Evolutionary conservation across 148 eudicot genomes (phyloP), one percentile per base, ranked within the genome.

Genomic region (Fagopyrum homotropicum): DNA sequence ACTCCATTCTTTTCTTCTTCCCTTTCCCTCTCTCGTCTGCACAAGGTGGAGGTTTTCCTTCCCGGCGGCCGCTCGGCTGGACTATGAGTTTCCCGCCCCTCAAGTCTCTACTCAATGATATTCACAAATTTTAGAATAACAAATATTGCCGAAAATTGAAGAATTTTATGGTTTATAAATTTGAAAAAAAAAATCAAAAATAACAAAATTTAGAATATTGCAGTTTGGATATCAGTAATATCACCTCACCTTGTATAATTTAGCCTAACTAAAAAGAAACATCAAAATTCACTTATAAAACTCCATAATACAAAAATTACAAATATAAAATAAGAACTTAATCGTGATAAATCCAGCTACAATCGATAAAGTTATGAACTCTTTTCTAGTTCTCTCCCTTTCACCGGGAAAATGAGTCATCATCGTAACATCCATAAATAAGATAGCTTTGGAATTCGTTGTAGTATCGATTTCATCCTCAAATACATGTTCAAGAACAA

Each of bases 1-100:
- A 90, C 73, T 90, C 95, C 95, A 88, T 89, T 55, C 46, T 54
- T 16, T 49, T 7, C 17, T 16, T 54, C 59, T 40, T 15, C 46
- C 4, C 43, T 46, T 26, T 61, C 57, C 11, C 7, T 22, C 68
- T 26, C 68, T 26, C 26, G 12, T 61, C 68, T 11, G 15, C 8
- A 11, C 22, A 7, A 55, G 43, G 26, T 56, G 29, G 63, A 57
- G 30, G 30, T 57, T 57, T 61, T 60, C 44, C 14, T 61, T 26
- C 22, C 68, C 68, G 68, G 68, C 68, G 68, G 68, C 44, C 16
- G 44, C 68, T 61, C 68, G 16, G 9, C 43, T 61, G 68, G 66
- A 61, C 22, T 61, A 61, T 61, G 68, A 61, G 68, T 61, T 61
- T 61, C 68, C 68, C 68, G 68, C 68, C 68, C 68, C 68, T 35